Evolutionary conservation across 2,329 filamentous ascomycete species (phyloP).

Genomic region (Trichoderma aggressivum): DNA sequence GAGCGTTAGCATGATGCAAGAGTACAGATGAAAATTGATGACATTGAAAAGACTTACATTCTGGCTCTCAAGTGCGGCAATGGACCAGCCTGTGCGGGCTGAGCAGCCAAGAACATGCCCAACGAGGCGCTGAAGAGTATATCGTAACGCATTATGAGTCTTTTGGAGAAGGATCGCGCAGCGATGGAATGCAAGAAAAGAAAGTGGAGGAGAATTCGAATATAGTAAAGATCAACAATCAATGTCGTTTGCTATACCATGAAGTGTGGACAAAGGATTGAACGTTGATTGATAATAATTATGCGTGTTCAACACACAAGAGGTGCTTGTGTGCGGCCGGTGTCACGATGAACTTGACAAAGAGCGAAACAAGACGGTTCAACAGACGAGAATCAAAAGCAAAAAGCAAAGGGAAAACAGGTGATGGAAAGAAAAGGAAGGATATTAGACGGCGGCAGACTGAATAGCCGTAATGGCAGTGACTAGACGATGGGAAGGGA

Average conservation of each 20-base stretch:
- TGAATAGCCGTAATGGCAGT: not conserved
- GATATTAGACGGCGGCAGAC: not conserved
- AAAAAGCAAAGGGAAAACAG: not conserved
- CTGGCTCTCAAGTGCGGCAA: slow-evolving; percentile 30
- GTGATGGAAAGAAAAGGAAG: not conserved
- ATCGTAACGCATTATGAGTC: slow-evolving; percentile 25
- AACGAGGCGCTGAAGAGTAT: slow-evolving; percentile 25
- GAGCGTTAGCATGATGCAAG: slow-evolving; percentile 13
- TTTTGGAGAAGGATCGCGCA: not conserved
- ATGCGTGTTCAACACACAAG: slow-evolving; percentile 14
- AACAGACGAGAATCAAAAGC: not conserved
- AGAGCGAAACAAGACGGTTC: not conserved
- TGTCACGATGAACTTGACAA: not conserved
- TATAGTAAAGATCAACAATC: not conserved
- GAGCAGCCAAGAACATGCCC: slow-evolving; percentile 29
- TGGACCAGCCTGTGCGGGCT: slow-evolving; percentile 36
- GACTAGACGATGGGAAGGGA: slow-evolving; percentile 3
- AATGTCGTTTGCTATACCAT: not conserved
- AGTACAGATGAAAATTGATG: not conserved
- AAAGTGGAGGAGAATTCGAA: not conserved
- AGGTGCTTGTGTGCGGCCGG: not conserved
- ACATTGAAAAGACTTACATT: slow-evolving; percentile 25
- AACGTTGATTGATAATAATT: not conserved
- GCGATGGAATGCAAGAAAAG: not conserved
- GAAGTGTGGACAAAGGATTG: not conserved